Evolutionary conservation across 352 stramenopile species (phyloP), one percentile per base, ranked within the genome.

Genomic region (Thalassiosira hispida): DNA sequence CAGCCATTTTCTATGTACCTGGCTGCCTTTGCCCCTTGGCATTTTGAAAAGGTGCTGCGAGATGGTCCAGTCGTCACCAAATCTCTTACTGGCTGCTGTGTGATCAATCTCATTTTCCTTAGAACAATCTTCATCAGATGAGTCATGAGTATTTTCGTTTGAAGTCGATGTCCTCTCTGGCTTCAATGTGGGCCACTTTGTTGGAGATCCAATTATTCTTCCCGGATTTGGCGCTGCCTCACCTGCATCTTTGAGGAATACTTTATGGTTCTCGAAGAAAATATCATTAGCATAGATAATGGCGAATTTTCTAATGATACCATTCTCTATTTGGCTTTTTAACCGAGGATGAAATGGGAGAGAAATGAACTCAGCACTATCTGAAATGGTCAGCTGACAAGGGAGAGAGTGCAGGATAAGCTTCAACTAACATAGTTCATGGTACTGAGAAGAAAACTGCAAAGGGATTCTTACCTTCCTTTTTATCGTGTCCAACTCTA

Each of bases 31-130:
- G 9, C 42, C 49, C 27, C 56, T 59, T 11, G 75, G 67, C 53
- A 93, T 68, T 46, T 80, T 82, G 68, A 87, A 93, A 31, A 90
- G 81, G 63, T 93, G 86, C 11, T 72, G 52, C 12, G 75, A 64
- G 7, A 65, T 23, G 12, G 27, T 81, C 66, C 88, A 93, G 74
- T 93, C 88, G 18, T 78, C 52, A 35, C 72, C n/a, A 70, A 84
- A 88, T 46, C 81, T 65, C 9, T 85, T 83, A 35, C 78, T 85
- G 18, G 88, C 79, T 38, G 71, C 83, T n/a, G 87, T 91, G 68
- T 91, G 89, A 29, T 79, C 83, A 42, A 78, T 90, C 31, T 91
- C 67, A 31, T 87, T 70, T 59, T 91, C 67, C 42, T 75, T 51
- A 35, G 89, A 85, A 55, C 84, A 66, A 64, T 91, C 87, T 40